Conservation (phyloP, 208 protist species). For the Acanthamoeba healyi region DNA sequence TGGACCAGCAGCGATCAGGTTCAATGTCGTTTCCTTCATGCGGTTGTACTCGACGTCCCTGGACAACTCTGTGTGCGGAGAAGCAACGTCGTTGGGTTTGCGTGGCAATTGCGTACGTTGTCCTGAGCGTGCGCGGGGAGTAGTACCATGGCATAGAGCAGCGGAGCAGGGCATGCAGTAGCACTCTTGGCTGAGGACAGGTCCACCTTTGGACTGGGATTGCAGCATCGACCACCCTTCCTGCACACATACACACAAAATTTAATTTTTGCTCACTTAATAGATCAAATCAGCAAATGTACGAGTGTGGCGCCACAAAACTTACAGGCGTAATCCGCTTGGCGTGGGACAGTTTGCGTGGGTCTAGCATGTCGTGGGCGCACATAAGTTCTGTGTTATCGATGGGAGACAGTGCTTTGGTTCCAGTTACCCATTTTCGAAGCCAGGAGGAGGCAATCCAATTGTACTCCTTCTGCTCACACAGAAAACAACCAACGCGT, state of each 20-base stretch:
- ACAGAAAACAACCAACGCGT: background rate
- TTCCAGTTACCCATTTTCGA: constrained; percentile 13
- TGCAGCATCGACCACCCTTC: constrained; percentile 57
- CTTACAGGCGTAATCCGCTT: constrained; percentile 45
- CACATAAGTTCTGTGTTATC: constrained; percentile 64
- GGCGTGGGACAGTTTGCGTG: constrained; percentile 19
- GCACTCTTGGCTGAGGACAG: constrained; percentile 61
- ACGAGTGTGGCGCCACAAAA: background rate
- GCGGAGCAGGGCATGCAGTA: constrained; percentile 44
- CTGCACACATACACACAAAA: background rate
- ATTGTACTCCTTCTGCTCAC: constrained; percentile 25
- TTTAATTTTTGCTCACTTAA: too few species aligned
- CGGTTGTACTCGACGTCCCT: constrained; percentile 5
- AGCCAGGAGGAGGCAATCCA: constrained; percentile 63
- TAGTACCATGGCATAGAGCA: constrained; percentile 24
- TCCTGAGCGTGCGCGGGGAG: too few species aligned
- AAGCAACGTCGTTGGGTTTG: too few species aligned
- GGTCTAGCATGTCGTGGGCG: constrained; percentile 62
- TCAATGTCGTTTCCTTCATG: constrained; percentile 41
- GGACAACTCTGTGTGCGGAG: background rate
- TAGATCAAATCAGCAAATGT: too few species aligned
- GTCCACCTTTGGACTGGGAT: constrained; percentile 40
- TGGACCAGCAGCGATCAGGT: constrained; percentile 20
- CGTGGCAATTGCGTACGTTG: too few species aligned
- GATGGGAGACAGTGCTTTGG: constrained; percentile 17